Percentiles rank a stretch among this genome's conserved stretches.
Conservation (phyloP, 257 asterid genomes). For the Thymus quinquecostatus region DNA sequence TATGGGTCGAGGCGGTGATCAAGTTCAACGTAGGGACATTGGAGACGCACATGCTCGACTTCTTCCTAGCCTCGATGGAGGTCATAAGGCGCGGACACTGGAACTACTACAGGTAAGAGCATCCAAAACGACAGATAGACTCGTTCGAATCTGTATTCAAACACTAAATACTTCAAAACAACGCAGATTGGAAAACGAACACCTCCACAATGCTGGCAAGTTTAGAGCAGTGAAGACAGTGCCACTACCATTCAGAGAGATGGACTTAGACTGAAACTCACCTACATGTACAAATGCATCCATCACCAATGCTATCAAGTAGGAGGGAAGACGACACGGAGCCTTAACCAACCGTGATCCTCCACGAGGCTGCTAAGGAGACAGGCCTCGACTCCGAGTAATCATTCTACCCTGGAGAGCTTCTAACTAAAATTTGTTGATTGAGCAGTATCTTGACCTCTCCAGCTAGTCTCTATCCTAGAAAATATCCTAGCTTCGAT, state of each 20-base stretch:
- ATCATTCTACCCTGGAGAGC: not conserved
- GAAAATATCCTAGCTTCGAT: not conserved
- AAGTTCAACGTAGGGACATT: slow-evolving; percentile 53
- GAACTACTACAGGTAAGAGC: slow-evolving; percentile 85
- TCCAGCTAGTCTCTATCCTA: not conserved
- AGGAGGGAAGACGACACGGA: slow-evolving; percentile 19
- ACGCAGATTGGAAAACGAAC: slow-evolving; percentile 80
- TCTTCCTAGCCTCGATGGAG: slow-evolving; percentile 81
- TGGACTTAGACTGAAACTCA: slow-evolving; percentile 45
- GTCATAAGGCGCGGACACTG: slow-evolving; percentile 99
- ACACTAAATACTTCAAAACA: slow-evolving; percentile 1
- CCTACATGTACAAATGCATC: not conserved
- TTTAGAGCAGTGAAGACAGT: slow-evolving; percentile 80
- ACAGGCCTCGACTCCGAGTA: not conserved
- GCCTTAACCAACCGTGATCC: not conserved
- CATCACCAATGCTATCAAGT: not conserved
- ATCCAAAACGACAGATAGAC: not conserved
- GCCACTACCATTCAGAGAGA: slow-evolving; percentile 72
- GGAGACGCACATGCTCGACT: slow-evolving; percentile 77
- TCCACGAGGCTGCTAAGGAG: not conserved
- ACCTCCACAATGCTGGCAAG: slow-evolving; percentile 72
- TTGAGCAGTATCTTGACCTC: not conserved
- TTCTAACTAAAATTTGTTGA: not conserved
- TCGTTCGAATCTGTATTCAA: not conserved
- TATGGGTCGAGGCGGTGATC: slow-evolving; percentile 87